Conservation (phyloP, 23 red algal species). For the Gracilaria vermiculophylla region DNA sequence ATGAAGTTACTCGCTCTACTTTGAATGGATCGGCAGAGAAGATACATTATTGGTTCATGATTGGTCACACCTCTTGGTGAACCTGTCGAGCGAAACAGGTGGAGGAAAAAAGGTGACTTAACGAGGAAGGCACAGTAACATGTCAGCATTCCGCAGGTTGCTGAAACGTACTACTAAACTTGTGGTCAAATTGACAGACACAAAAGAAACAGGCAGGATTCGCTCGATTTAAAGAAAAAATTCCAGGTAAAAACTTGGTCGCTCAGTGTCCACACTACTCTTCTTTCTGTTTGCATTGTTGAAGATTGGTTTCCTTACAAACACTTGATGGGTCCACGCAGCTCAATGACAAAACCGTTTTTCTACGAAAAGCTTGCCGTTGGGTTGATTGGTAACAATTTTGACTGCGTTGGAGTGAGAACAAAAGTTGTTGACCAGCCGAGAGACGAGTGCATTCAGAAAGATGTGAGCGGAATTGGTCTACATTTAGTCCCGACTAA, state of each 20-base stretch:
- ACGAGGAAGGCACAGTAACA: neutral
- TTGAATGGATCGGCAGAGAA: neutral
- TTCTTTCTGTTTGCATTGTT: conserved; percentile 17
- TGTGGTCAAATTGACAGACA: neutral
- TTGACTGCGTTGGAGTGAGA: too few relatives aligned
- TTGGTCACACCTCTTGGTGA: neutral
- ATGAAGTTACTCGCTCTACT: neutral
- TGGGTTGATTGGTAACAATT: too few relatives aligned
- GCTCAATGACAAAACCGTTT: too few relatives aligned
- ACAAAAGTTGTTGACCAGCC: too few relatives aligned
- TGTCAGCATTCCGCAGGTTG: neutral
- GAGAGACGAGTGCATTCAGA: too few relatives aligned
- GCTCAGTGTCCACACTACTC: neutral
- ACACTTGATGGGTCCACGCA: too few relatives aligned
- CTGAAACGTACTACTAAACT: neutral
- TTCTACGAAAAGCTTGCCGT: too few relatives aligned
- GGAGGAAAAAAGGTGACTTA: neutral
- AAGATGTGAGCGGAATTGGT: too few relatives aligned
- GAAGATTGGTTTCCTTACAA: conserved; percentile 27
- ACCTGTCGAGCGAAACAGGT: too few relatives aligned
- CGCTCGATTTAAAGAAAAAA: neutral
- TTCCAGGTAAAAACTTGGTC: conserved; percentile 24
- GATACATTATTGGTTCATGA: neutral
- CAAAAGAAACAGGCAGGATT: neutral
- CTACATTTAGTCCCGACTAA: too few relatives aligned